Evolutionary conservation across 352 stramenopile genomes (phyloP), one percentile per base, ranked within the genome.

Genomic region (Globisporangium spiculum): DNA sequence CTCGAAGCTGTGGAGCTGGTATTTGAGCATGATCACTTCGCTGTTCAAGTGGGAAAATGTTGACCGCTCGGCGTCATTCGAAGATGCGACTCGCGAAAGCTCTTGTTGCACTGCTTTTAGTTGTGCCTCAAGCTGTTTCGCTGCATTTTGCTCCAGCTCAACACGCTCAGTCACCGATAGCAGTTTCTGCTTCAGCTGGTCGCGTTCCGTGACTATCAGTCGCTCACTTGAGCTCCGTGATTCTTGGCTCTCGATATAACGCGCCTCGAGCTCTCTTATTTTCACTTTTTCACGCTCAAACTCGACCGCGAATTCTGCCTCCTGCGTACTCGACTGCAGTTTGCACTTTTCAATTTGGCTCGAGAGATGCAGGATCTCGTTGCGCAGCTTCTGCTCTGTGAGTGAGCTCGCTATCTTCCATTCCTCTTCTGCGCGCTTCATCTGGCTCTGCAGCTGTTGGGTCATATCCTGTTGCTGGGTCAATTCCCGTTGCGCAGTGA

Each of bases 321-420:
- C 64, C 41, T 90, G 80, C 5, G 80, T 73, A 32, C 68, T 64
- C 1, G 70, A 71, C 38, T 74, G 46, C 1, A 87, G 44, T 30
- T 80, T 87, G 48, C 74, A 88, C 41, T 75, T 86, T 26, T 86
- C 79, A 14, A 82, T 46, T 52, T 89, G 75, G 26, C 73, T 84
- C n/a, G 75, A 81, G 9, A 90, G 69, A n/a, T 90, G 75, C 61
- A 86, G 50, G 53, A 85, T 81, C 67, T 92, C 84, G 30, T 90
- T 89, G 4, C 82, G 79, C 46, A 90, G 64, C 56, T 88, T 89
- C 46, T 90, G 80, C 34, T 92, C 84, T 1, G 77, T 80, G n/a
- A 90, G 58, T 24, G 71, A 66, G 18, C 71, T 78, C 4, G 70
- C 41, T 26, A 77, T 41, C 24, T 68, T 72, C 56, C 75, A 74